Percentiles rank a stretch among this genome's conserved stretches.
These are phyloP conservation scores for Nothophytophthora sp. DNA, from an alignment of 352 stramenopile species.

Conservation along the genomic window DNA sequence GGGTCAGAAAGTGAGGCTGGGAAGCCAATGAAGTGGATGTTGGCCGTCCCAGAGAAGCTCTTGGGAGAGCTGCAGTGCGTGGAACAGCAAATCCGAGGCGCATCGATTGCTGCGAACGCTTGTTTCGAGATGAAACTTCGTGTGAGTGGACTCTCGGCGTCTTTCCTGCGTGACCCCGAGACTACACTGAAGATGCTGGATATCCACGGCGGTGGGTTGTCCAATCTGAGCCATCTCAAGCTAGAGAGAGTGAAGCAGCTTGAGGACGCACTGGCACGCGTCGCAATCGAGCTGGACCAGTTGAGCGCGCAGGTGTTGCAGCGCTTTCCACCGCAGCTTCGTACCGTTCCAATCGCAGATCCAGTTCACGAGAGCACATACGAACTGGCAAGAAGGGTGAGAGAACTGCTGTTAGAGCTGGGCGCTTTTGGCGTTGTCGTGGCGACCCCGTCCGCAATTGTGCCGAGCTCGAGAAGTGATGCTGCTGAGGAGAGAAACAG, in stretches of 20 bases:
- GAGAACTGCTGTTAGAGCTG: conserved; percentile 33
- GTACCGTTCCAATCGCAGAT: neutral
- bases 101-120: conserved; percentile 11
- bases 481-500: neutral
- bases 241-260: conserved; percentile 22
- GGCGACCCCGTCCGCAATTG: neutral
- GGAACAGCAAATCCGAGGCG: conserved; percentile 30
- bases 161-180: conserved; percentile 21
- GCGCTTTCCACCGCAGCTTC: neutral
- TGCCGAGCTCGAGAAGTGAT: neutral
- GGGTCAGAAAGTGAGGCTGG: neutral
- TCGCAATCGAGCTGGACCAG: conserved; percentile 13
- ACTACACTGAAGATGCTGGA: conserved; percentile 16
- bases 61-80: conserved; percentile 32
- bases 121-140: conserved; percentile 38
- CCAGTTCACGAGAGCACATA: neutral
- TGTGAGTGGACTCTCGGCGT: conserved; percentile 20
- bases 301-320: conserved; percentile 15
- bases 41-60: conserved; percentile 36
- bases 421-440: conserved; percentile 38
- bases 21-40: conserved; percentile 40
- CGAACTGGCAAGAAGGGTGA: conserved; percentile 20
- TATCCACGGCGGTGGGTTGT: conserved; percentile 9
- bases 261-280: conserved; percentile 18
- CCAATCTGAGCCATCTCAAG: conserved; percentile 15